phyloP scores from a whole-genome alignment of 179 eudicot genomes.

The Vitellaria paradoxa region DNA sequence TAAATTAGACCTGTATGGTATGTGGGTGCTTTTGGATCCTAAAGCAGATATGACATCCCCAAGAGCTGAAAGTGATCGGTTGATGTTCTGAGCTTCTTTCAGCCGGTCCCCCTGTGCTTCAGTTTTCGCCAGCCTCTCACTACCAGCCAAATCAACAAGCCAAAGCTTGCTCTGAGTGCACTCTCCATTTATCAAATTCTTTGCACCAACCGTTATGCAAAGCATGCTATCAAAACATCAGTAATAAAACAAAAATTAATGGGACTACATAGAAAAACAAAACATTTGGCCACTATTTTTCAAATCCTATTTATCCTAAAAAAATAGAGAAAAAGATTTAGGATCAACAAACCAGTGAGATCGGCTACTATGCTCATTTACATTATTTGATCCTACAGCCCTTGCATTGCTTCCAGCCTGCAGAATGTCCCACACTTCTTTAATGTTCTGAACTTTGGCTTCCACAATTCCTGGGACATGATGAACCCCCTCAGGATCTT shows the following conservation, averaged over 20 bases:
- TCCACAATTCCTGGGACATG: slow-evolving; percentile 86
- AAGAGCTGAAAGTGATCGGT: slow-evolving; percentile 32
- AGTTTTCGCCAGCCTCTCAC: slow-evolving; percentile 30
- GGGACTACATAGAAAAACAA: background rate
- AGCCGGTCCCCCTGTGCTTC: slow-evolving; percentile 31
- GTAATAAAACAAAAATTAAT: background rate
- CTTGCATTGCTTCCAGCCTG: slow-evolving; percentile 80
- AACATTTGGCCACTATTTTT: background rate
- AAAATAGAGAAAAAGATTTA: background rate
- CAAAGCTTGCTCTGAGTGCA: slow-evolving; percentile 31
- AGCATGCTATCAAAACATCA: slow-evolving; percentile 19
- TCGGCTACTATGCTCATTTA: slow-evolving; percentile 94
- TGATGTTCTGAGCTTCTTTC: slow-evolving; percentile 31
- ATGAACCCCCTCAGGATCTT: slow-evolving; percentile 77
- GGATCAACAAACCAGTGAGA: slow-evolving; percentile 78
- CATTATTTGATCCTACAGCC: slow-evolving; percentile 89
- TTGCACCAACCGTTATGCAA: slow-evolving; percentile 23
- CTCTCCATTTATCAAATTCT: slow-evolving; percentile 25
- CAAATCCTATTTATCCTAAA: background rate
- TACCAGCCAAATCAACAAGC: slow-evolving; percentile 33
- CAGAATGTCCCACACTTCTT: slow-evolving; percentile 86
- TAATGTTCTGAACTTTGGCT: slow-evolving; percentile 64
- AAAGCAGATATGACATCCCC: slow-evolving; percentile 31
- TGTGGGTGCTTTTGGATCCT: slow-evolving; percentile 25
- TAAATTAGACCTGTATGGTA: slow-evolving; percentile 27